phyloP scores from a whole-genome alignment of 2,329 filamentous ascomycete genomes.

The Colletotrichum eremochloae region DNA sequence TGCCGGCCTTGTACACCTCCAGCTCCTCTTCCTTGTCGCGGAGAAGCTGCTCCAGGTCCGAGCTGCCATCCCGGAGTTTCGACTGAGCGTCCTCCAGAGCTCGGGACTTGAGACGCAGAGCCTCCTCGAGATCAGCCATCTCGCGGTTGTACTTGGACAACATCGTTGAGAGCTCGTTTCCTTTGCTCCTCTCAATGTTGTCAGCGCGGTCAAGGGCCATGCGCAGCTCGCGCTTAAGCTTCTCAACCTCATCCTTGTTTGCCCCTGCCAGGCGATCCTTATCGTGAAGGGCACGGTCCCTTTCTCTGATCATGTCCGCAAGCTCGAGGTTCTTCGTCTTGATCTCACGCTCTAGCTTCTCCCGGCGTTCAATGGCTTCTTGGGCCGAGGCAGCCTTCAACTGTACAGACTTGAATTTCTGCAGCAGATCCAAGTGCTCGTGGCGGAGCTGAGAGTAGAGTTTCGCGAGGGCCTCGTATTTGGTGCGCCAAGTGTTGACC shows the following conservation, averaged over 20 bases:
- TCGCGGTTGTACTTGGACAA: constrained; percentile 96
- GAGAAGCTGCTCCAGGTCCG: constrained; percentile 86
- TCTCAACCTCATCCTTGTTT: constrained; percentile 94
- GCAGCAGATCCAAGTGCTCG: constrained; percentile 93
- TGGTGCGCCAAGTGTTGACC: constrained; percentile 96
- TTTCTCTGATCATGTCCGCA: constrained; percentile 97
- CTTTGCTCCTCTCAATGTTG: constrained; percentile 92
- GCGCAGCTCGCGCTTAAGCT: constrained; percentile 91
- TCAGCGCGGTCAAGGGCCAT: constrained; percentile 93
- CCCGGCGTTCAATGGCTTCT: constrained; percentile 93
- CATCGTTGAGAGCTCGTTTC: constrained; percentile 94
- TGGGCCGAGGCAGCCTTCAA: constrained; percentile 97
- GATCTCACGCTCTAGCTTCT: constrained; percentile 96
- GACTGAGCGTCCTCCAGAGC: constrained; percentile 86
- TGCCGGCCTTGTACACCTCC: constrained; percentile 96
- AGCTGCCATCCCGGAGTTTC: constrained; percentile 83
- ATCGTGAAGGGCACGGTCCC: constrained; percentile 93
- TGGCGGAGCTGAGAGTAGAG: constrained; percentile 96
- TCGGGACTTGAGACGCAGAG: constrained; percentile 87
- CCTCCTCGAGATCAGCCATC: constrained; percentile 96
- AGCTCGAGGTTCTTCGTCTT: constrained; percentile 99
- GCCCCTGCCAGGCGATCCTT: constrained; percentile 88
- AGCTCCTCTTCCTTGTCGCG: constrained; percentile 98
- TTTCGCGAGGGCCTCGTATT: constrained; percentile 97
- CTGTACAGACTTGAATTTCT: constrained; percentile 96